Percentiles rank a stretch among this genome's conserved stretches.
These are phyloP conservation scores for Euphrasia arctica DNA, from an alignment of 305 asterid genomes.

Conservation along the genomic window DNA sequence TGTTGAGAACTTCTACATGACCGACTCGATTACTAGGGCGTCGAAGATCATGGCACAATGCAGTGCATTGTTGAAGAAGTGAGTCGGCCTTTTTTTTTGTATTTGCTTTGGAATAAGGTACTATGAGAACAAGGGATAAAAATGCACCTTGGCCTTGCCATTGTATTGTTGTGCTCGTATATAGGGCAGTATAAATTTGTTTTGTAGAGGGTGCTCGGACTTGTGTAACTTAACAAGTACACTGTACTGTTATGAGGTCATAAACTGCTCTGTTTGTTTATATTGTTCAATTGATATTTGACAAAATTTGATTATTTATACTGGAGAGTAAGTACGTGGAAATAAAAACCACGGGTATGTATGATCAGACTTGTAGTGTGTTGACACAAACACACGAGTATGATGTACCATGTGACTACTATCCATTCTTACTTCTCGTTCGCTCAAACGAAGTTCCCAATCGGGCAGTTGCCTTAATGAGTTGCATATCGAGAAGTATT, in stretches of 20 bases:
- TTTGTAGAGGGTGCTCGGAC: constrained; percentile 19
- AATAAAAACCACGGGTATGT: no score
- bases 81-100: constrained; percentile 16
- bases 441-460: no score
- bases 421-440: no score
- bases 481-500: no score
- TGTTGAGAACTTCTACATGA: constrained; percentile 87
- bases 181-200: constrained; percentile 50
- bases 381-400: no score
- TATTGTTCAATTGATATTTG: constrained; percentile 6
- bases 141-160: constrained; percentile 35
- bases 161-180: constrained; percentile 48
- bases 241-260: constrained; percentile 20
- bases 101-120: constrained; percentile 40
- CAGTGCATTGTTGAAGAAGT: constrained; percentile 63
- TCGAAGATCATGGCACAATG: constrained; percentile 99
- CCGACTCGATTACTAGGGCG: constrained; percentile 86
- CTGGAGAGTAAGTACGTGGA: no score
- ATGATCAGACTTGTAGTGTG: no score
- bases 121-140: constrained; percentile 21
- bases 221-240: constrained; percentile 24
- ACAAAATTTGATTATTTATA: no score
- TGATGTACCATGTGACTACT: no score
- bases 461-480: no score
- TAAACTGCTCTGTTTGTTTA: constrained; percentile 21